Evolutionary conservation across 768 basidiomycete genomes (phyloP), one percentile per base, ranked within the genome.

Genomic region (Zangia roseola): DNA sequence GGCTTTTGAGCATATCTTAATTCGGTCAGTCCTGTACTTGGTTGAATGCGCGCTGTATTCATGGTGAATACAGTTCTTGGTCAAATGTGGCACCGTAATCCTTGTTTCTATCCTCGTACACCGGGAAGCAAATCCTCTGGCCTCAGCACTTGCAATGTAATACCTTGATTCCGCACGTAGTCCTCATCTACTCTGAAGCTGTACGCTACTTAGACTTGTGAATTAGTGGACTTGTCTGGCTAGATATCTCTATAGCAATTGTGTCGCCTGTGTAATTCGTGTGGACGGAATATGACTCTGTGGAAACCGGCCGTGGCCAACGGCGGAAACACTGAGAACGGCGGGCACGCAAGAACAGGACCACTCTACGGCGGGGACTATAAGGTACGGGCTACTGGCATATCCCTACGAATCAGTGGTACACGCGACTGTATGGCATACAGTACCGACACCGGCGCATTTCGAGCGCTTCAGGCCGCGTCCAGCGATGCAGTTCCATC

Each of bases 51-150:
- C 48, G 17, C 10, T 10, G 6, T 14, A 13, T 31, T 31, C 31
- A 31, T 43, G 16, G 19, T 49, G 13, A 63, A 31, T 30, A 19
- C 31, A 47, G 52, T 53, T 37, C 42, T 54, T 50, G 48, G 45
- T 45, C 53, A 43, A 53, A 43, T 49, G 49, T 47, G 40, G 45
- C 65, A 57, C 46, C 23, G 10, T 56, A 54, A 50, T 55, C 46
- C 48, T 25, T 23, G 14, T 26, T 53, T 39, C 17, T 39, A 23
- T 45, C 44, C 45, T 41, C 48, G 36, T 47, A 17, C 34, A 21
- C 19, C 36, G 24, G 24, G 44, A 50, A 48, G 48, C 49, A 49
- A 51, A 50, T 49, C 40, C 25, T n/a, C n/a, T n/a, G n/a, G n/a
- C n/a, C n/a, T 41, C 28, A 23, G 41, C 38, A 49, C 53, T 47